A percentile compares a stretch with the other conserved stretches of the same genome.
These are phyloP conservation scores for Stephania yunnanensis DNA, from an alignment of 164 flowering plant genomes.

Conservation along the genomic window DNA sequence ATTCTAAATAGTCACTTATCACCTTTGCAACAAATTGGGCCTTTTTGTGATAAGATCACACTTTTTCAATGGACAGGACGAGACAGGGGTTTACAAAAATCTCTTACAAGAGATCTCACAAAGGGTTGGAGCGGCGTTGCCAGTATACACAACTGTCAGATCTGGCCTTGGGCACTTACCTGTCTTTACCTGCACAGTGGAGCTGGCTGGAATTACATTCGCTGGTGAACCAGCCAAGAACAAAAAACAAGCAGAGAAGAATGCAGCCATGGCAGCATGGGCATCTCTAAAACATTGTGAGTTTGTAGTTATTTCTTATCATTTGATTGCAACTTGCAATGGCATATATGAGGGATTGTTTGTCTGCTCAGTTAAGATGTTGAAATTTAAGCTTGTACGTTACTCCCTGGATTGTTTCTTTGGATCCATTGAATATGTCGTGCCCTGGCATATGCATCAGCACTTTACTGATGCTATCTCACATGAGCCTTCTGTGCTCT, in stretches of 20 bases:
- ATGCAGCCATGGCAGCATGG: conserved; percentile 99
- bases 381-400: neutral
- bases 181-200: conserved; percentile 82
- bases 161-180: conserved; percentile 93
- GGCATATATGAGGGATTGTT: neutral
- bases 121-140: conserved; percentile 93
- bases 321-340: neutral
- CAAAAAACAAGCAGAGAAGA: conserved; percentile 97
- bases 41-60: neutral
- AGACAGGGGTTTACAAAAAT: conserved; percentile 97
- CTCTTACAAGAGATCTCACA: conserved; percentile 94
- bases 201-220: conserved; percentile 82
- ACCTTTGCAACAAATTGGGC: neutral
- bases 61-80: conserved; percentile 54
- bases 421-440: neutral
- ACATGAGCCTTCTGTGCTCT: neutral
- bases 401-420: neutral
- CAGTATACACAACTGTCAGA: conserved; percentile 67
- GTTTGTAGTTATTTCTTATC: conserved; percentile 17
- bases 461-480: neutral
- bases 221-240: conserved; percentile 95
- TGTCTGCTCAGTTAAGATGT: neutral
- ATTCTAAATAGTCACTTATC: too few relatives aligned
- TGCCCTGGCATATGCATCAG: neutral
- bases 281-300: conserved; percentile 79